phyloP scores from a whole-genome alignment of 768 basidiomycete species.

The Boletellus ananas region DNA sequence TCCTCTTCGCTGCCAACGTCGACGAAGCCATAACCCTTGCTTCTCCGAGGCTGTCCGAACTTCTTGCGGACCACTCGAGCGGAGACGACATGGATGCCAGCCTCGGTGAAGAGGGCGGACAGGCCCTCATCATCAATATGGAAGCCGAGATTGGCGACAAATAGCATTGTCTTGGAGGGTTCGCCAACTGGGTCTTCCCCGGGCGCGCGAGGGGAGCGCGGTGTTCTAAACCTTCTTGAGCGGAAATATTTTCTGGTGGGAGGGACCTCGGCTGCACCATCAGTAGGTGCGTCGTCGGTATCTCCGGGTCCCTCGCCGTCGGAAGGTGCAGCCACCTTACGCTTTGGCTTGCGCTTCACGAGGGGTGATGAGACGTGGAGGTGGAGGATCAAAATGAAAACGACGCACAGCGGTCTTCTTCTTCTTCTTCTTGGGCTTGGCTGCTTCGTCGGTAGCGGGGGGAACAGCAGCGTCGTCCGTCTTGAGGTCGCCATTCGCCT shows the following conservation, averaged over 20 bases:
- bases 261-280: slow-evolving; percentile 36
- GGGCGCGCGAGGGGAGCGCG: slow-evolving; percentile 60
- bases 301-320: slow-evolving; percentile 30
- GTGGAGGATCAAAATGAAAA: neutral
- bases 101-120: slow-evolving; percentile 78
- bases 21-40: slow-evolving; percentile 98
- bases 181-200: slow-evolving; percentile 86
- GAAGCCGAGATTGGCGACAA: slow-evolving; percentile 98
- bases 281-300: slow-evolving; percentile 31
- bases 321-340: slow-evolving; percentile 33
- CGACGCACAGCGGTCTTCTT: slow-evolving; percentile 57
- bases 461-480: slow-evolving; percentile 51
- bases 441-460: slow-evolving; percentile 50
- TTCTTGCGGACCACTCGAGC: slow-evolving; percentile 88
- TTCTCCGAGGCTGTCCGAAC: slow-evolving; percentile 79
- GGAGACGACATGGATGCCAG: slow-evolving; percentile 74
- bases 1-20: slow-evolving; percentile 87
- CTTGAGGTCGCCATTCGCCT: slow-evolving; percentile 75
- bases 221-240: slow-evolving; percentile 52
- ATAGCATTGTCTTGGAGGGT: slow-evolving; percentile 84
- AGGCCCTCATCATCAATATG: slow-evolving; percentile 84
- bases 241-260: slow-evolving; percentile 42
- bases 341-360: slow-evolving; percentile 53
- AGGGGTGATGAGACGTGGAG: slow-evolving; percentile 9
- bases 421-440: slow-evolving; percentile 76